Percentiles rank a stretch among this genome's conserved stretches.
Evolutionary conservation across 495 filamentous ascomycete genomes (phyloP).

Genomic region (Podospora pseudopauciseta): DNA sequence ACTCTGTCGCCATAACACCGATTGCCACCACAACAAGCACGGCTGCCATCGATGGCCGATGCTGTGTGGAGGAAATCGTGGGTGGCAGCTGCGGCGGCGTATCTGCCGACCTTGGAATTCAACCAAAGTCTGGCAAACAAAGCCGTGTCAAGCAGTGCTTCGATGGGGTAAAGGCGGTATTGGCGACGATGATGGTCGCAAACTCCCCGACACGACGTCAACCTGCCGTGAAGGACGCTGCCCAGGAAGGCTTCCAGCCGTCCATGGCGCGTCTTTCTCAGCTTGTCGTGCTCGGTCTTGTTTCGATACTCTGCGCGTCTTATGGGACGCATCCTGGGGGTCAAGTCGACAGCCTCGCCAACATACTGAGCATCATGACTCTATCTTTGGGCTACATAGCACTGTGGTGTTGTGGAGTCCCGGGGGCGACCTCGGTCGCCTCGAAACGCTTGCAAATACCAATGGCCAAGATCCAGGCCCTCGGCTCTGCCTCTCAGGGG

Average conservation of each 20-base stretch:
- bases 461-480: constrained; percentile 24
- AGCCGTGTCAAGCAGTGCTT: constrained; percentile 4
- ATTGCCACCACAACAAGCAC: neutral
- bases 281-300: constrained; percentile 35
- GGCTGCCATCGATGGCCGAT: neutral
- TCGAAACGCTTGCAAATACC: constrained; percentile 11
- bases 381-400: constrained; percentile 21
- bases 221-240: constrained; percentile 13
- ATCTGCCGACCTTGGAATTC: neutral
- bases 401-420: constrained; percentile 13
- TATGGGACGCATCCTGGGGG: constrained; percentile 17
- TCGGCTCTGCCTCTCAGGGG: neutral
- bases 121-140: neutral
- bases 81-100: neutral
- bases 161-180: constrained; percentile 9
- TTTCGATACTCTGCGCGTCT: constrained; percentile 29
- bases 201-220: constrained; percentile 26
- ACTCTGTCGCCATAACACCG: neutral
- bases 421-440: constrained; percentile 8
- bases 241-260: neutral
- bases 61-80: neutral
- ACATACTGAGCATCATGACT: constrained; percentile 23
- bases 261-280: constrained; percentile 17
- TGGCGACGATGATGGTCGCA: constrained; percentile 19
- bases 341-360: constrained; percentile 16